These are phyloP conservation scores for Iris macrosiphon DNA, from an alignment of 106 monocot species.

Conservation along the genomic window DNA sequence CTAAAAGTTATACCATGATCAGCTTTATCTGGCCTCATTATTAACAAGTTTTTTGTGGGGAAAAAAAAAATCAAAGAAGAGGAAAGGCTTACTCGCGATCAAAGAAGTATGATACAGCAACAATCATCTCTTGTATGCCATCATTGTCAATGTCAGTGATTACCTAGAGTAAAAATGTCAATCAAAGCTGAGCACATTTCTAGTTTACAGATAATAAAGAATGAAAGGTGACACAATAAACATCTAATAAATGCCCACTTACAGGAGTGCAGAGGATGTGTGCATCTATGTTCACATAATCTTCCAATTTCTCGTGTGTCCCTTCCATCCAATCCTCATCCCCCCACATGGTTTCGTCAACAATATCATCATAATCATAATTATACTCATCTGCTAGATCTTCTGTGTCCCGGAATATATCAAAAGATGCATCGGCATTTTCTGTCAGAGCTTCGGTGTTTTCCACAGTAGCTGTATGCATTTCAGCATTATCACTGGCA, in stretches of 20 bases:
- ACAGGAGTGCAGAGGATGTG: conserved; percentile 98
- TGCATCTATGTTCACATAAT: conserved; percentile 85
- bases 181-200: background rate
- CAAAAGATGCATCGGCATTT: conserved; percentile 87
- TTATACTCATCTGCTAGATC: conserved; percentile 84
- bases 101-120: conserved; percentile 95
- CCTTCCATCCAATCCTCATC: conserved; percentile 87
- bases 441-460: conserved; percentile 59
- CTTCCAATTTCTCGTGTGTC: conserved; percentile 72
- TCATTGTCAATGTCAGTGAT: conserved; percentile 98
- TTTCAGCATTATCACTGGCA: conserved; percentile 10
- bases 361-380: conserved; percentile 99
- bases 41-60: too few species aligned
- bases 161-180: conserved; percentile 39
- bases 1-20: too few species aligned
- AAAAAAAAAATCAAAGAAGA: background rate
- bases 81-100: conserved; percentile 73
- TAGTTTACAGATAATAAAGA: background rate
- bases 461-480: conserved; percentile 40
- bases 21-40: too few species aligned
- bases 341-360: conserved; percentile 92
- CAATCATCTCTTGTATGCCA: conserved; percentile 92
- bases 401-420: conserved; percentile 69
- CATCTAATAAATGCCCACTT: conserved; percentile 20
- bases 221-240: background rate